phyloP scores from a whole-genome alignment of 176 grass and related monocot genomes.

The Bromus sterilis region DNA sequence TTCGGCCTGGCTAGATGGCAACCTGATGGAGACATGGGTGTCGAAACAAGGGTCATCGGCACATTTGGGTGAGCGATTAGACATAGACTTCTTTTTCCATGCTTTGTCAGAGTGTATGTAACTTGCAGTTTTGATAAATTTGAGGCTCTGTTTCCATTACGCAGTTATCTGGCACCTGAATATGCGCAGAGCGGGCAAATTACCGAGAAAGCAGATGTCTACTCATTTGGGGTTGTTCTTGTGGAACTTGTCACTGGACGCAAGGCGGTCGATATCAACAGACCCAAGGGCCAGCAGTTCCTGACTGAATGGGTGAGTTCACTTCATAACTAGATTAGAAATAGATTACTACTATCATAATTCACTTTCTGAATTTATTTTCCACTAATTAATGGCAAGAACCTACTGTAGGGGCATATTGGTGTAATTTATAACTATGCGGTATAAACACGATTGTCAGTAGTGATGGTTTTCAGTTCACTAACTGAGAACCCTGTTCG shows the following conservation, averaged over 20 bases:
- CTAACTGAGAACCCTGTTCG: background rate
- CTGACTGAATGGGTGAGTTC: conserved; percentile 91
- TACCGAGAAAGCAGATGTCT: conserved; percentile 94
- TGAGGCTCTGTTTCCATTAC: background rate
- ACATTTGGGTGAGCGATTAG: conserved; percentile 60
- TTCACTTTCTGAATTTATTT: background rate
- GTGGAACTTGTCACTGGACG: conserved; percentile 89
- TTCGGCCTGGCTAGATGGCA: conserved; percentile 96
- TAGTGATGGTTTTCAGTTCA: background rate
- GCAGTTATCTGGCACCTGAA: conserved; percentile 71
- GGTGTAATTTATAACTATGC: too few relatives aligned
- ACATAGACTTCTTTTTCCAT: background rate
- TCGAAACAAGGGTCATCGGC: conserved; percentile 92
- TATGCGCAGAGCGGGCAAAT: conserved; percentile 95
- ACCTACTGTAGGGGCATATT: background rate
- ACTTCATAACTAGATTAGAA: background rate
- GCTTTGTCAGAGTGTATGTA: background rate
- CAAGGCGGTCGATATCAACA: conserved; percentile 94
- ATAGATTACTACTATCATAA: background rate
- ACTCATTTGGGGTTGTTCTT: conserved; percentile 91
- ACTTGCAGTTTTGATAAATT: background rate
- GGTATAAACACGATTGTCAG: background rate
- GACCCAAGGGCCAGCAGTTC: conserved; percentile 92
- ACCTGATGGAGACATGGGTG: conserved; percentile 85
- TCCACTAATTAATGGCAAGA: background rate